phyloP scores from a whole-genome alignment of 2,329 filamentous ascomycete species.

The Colletotrichum coccodes region DNA sequence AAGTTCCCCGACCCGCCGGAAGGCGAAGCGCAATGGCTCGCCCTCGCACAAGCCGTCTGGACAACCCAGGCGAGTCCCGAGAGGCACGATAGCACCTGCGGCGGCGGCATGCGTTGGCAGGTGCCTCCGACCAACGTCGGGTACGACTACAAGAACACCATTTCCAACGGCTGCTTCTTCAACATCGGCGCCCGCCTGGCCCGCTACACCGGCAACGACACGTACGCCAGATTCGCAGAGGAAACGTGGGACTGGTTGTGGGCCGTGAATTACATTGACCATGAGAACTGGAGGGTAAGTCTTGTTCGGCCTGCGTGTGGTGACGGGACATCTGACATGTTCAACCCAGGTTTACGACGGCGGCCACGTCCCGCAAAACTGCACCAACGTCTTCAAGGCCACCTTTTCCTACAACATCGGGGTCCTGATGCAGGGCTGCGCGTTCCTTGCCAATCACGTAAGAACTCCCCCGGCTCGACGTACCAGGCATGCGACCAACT shows the following conservation, averaged over 20 bases:
- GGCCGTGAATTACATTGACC: slow-evolving; percentile 60
- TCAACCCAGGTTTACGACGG: slow-evolving; percentile 66
- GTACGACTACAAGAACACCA: slow-evolving; percentile 79
- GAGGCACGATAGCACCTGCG: slow-evolving; percentile 66
- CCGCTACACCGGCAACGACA: slow-evolving; percentile 73
- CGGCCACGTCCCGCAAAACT: slow-evolving; percentile 59
- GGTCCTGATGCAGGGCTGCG: slow-evolving; percentile 63
- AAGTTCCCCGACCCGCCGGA: slow-evolving; percentile 65
- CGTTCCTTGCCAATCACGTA: slow-evolving; percentile 67
- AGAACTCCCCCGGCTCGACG: slow-evolving; percentile 36
- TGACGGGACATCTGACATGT: not conserved
- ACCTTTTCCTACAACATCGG: slow-evolving; percentile 68
- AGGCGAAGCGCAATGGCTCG: slow-evolving; percentile 62
- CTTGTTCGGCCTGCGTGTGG: not conserved
- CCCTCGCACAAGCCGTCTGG: slow-evolving; percentile 72
- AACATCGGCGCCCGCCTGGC: slow-evolving; percentile 76
- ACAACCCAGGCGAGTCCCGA: slow-evolving; percentile 63
- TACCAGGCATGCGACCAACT: slow-evolving; percentile 61
- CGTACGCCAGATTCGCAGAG: slow-evolving; percentile 72
- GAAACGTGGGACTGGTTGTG: slow-evolving; percentile 71
- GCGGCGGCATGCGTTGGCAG: slow-evolving; percentile 78
- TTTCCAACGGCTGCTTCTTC: slow-evolving; percentile 72
- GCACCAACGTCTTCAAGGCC: slow-evolving; percentile 59
- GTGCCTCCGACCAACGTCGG: slow-evolving; percentile 79
- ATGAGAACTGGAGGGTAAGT: slow-evolving; percentile 52